Conservation (phyloP, 2,329 filamentous ascomycete species). For the Periconia sp. region DNA sequence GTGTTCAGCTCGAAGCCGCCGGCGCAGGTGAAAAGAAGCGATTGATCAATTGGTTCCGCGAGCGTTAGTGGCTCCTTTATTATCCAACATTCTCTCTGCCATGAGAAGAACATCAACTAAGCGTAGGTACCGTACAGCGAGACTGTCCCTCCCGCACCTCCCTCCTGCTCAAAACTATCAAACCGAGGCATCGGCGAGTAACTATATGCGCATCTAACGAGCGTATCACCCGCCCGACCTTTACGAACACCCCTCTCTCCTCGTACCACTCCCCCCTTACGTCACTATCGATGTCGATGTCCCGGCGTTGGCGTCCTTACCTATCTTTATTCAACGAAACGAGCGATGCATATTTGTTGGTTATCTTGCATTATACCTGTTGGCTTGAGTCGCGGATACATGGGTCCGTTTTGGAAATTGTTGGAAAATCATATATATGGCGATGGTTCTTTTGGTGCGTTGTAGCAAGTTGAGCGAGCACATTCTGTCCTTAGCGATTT, state of each 20-base stretch:
- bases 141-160: constrained; percentile 32
- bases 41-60: constrained; percentile 55
- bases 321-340: too few species aligned
- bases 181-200: constrained; percentile 21
- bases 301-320: background rate
- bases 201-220: constrained; percentile 31
- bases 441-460: background rate
- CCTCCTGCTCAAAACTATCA: constrained; percentile 35
- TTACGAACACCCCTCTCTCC: too few species aligned
- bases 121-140: constrained; percentile 25
- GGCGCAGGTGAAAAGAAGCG: constrained; percentile 54
- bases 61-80: constrained; percentile 45
- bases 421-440: background rate
- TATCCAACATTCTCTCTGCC: background rate
- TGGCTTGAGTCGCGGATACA: background rate
- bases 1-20: constrained; percentile 57
- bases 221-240: too few species aligned
- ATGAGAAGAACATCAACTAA: constrained; percentile 28
- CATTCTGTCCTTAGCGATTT: constrained; percentile 7
- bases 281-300: too few species aligned
- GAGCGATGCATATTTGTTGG: too few species aligned
- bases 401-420: background rate
- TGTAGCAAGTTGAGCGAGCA: constrained; percentile 1
- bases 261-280: too few species aligned
- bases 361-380: constrained; percentile 15